A percentile compares a stretch with the other conserved stretches of the same genome.
phyloP scores from a whole-genome alignment of 73 alveolate genomes.

The Tetrahymena malaccensis region DNA sequence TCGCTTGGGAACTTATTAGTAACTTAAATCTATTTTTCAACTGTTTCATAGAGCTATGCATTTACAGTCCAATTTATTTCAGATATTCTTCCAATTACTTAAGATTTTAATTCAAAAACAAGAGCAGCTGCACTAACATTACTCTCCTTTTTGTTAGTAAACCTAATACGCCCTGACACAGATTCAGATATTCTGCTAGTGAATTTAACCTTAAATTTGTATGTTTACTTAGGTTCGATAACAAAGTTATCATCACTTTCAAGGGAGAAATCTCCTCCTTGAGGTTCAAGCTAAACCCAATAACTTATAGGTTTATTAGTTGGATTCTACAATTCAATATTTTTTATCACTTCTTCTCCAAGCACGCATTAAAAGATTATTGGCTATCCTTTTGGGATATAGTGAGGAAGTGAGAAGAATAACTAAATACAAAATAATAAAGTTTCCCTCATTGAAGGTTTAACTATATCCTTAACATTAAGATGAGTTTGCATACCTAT shows the following conservation, averaged over 20 bases:
- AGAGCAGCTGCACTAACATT: conserved; percentile 96
- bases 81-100: conserved; percentile 87
- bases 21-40: conserved; percentile 20
- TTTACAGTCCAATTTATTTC: conserved; percentile 63
- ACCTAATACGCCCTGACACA: conserved; percentile 86
- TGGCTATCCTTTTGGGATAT: conserved; percentile 85
- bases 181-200: conserved; percentile 79
- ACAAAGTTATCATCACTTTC: conserved; percentile 71
- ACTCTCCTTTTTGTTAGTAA: conserved; percentile 91
- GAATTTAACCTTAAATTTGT: conserved; percentile 88
- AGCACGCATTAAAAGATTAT: conserved; percentile 87
- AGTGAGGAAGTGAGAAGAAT: conserved; percentile 94
- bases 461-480: conserved; percentile 58
- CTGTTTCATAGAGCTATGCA: conserved; percentile 42
- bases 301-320: conserved; percentile 86
- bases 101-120: conserved; percentile 89
- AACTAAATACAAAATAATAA: conserved; percentile 75
- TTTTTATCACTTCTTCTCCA: conserved; percentile 90
- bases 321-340: conserved; percentile 79
- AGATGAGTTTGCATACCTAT: conserved; percentile 75
- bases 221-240: conserved; percentile 80
- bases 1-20: conserved; percentile 31
- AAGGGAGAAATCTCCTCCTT: conserved; percentile 58
- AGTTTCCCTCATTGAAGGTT: conserved; percentile 95
- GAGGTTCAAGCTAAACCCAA: conserved; percentile 93